Percentiles rank a stretch among this genome's conserved stretches.
These are phyloP conservation scores for Leishmania amazonensis DNA, from an alignment of 208 protist species.

Conservation along the genomic window DNA sequence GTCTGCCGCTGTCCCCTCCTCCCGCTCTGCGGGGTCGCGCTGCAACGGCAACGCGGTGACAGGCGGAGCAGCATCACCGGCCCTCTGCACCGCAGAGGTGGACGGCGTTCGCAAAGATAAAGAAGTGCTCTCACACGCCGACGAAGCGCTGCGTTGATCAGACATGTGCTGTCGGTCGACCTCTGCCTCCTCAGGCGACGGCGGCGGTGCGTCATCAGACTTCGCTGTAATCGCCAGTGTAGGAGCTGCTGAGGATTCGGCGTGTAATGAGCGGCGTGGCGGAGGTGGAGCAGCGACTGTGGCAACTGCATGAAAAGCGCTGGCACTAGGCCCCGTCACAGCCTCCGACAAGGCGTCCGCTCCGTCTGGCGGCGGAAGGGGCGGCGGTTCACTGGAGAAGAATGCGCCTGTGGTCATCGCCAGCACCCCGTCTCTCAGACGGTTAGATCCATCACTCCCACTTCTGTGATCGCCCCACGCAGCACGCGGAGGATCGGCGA, in stretches of 20 bases:
- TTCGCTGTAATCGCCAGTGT: background rate
- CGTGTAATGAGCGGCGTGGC: background rate
- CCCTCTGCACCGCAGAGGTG: background rate
- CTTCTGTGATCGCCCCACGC: background rate
- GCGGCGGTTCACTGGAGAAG: conserved; percentile 24
- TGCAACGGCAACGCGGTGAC: background rate
- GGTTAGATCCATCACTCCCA: background rate
- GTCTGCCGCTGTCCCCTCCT: background rate
- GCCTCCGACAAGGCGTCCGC: background rate
- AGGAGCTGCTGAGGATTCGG: background rate
- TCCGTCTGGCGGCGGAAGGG: conserved; percentile 17
- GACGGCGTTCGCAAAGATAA: background rate
- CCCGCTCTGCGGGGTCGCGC: background rate
- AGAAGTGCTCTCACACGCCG: background rate
- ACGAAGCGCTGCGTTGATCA: background rate
- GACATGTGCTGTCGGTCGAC: background rate
- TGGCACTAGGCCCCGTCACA: background rate
- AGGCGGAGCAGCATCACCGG: background rate
- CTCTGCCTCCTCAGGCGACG: conserved; percentile 16
- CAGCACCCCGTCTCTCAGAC: background rate
- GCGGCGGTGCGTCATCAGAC: conserved; percentile 19
- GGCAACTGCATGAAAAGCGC: background rate
- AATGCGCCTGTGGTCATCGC: background rate
- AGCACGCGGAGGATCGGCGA: conserved; percentile 19
- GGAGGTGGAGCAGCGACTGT: background rate